Base-by-base conservation (phyloP, 2,329 filamentous ascomycete genomes). In the Botrytis byssoidea region DNA sequence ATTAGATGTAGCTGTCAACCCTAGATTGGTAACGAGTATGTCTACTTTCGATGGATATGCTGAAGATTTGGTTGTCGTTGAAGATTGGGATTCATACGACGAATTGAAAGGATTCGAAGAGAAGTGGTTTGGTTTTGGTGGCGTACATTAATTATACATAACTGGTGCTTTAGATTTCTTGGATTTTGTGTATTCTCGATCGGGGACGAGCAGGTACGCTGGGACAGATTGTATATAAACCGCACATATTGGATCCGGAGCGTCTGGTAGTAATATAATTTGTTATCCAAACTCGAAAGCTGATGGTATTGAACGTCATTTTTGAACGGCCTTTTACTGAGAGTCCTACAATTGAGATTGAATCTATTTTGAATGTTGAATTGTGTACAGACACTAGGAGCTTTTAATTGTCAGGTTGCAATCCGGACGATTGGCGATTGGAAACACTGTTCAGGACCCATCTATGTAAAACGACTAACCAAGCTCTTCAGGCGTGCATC, bases 51-150 rank as follows among this genome's bases (percentile, higher is more conserved):
- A 73, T 40, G 76, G 75, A 22, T 77, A 74, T 66, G 55, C 74
- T 74, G 67, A 74, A 65, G 55, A 25, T 5, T 35, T 74, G 71
- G 74, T 76, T 40, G 59, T 55, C 3, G 74, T 74, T 18, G 76
- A 77, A 69, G 71, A 74, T 60, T 76, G 76, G 75, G 74, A 76
- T 72, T 64, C 51, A 9, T 77, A 76, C 59, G 76, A 77, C 35
- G 75, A 77, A 65, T 51, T 77, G 29, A 74, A 71, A 48, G 75
- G 73, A 35, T 77, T 77, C 29, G 75, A 77, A 67, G 71, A 77
- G 22, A 75, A 72, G 60, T 77, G 75, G 75, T 77, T 74, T 73
- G 71, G 44, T 48, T 75, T 77, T 74, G 76, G 74, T 18, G 74
- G 74, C 57, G 63, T 71, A 48, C 74, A 75, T 75, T 77, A 66